Base-by-base conservation (phyloP, 805 yeast species). In the Nakazawaea anatomiae region DNA sequence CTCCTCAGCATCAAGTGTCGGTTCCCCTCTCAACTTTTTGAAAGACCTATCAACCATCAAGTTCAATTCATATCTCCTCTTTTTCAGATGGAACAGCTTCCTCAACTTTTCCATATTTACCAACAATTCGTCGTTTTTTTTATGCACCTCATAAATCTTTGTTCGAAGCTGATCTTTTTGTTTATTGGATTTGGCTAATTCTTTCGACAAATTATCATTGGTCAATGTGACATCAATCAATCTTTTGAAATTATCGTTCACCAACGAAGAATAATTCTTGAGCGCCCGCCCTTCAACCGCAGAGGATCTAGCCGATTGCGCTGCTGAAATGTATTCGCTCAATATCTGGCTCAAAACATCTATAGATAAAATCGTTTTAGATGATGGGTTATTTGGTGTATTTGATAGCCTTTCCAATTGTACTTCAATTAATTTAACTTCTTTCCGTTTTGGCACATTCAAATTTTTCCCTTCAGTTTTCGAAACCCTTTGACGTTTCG, bases 181-280 rank as follows among this genome's bases (percentile, higher is more conserved):
- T 10, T 46, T 46, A 47, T 63, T 67, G 5, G 63, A 54, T 27
- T 59, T 61, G 8, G 57, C 52, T 27, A 72, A 55, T 38, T 69
- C 66, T 29, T 57, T 57, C 10, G 59, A 47, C n/a, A 69, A 55
- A 27, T 62, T 55, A 42, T 70, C 66, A 54, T 69, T 72, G 1
- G 66, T 58, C 41, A 73, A 51, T 48, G 66, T 62, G 5, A 67
- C 48, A 55, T 73, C 77, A 34, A 72, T 58, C 29, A 70, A 54
- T 10, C 60, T 57, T 2, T 55, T 56, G 42, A 72, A 65, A 60
- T 68, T 66, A 3, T 50, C 47, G 11, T 57, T 56, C n/a, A 65
- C 50, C n/a, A 57, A 40, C 2, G 53, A 52, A 5, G 52, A 45
- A 53, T 67, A 70, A 7, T 48, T 58, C 2, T 47, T 41, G 6